Evolutionary conservation across 2,329 filamentous ascomycete genomes (phyloP).

Genomic region (Huntiella decipiens): DNA sequence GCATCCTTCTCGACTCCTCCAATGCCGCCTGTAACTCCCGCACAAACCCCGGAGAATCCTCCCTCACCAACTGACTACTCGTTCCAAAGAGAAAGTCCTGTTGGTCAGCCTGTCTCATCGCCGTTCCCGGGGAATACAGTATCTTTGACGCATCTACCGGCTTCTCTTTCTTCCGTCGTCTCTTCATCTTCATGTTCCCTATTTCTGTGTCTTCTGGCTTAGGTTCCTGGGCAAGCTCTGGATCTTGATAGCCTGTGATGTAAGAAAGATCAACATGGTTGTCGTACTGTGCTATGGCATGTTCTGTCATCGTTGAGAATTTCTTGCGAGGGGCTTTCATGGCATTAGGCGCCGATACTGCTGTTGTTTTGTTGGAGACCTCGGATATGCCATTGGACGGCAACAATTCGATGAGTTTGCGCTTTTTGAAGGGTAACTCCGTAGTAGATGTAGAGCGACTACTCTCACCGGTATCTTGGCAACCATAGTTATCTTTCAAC

Average conservation of each 20-base stretch:
- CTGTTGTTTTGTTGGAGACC: too few relatives aligned
- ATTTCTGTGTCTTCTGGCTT: slow-evolving; percentile 11
- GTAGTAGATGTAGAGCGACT: background rate
- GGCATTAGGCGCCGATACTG: background rate
- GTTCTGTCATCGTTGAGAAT: slow-evolving; percentile 8
- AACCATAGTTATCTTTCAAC: background rate
- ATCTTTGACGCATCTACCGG: slow-evolving; percentile 16
- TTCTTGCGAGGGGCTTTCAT: slow-evolving; percentile 9
- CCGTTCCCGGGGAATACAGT: slow-evolving; percentile 50
- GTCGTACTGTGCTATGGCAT: slow-evolving; percentile 10
- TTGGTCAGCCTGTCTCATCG: slow-evolving; percentile 41
- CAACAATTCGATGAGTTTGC: background rate
- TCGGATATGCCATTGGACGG: background rate
- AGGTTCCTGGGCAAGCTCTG: slow-evolving; percentile 6
- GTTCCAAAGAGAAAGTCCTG: slow-evolving; percentile 76
- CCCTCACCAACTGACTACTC: slow-evolving; percentile 59
- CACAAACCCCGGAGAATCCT: slow-evolving; percentile 49
- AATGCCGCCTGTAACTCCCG: slow-evolving; percentile 44
- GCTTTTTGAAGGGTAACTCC: background rate
- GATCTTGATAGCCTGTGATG: slow-evolving; percentile 10
- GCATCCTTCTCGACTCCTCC: slow-evolving; percentile 31
- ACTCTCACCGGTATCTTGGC: background rate
- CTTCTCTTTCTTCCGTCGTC: slow-evolving; percentile 20
- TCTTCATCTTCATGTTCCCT: slow-evolving; percentile 11
- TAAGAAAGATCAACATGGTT: slow-evolving; percentile 10